Evolutionary conservation across 2,329 filamentous ascomycete species (phyloP).

Genomic region (Hypoxylon sp.): DNA sequence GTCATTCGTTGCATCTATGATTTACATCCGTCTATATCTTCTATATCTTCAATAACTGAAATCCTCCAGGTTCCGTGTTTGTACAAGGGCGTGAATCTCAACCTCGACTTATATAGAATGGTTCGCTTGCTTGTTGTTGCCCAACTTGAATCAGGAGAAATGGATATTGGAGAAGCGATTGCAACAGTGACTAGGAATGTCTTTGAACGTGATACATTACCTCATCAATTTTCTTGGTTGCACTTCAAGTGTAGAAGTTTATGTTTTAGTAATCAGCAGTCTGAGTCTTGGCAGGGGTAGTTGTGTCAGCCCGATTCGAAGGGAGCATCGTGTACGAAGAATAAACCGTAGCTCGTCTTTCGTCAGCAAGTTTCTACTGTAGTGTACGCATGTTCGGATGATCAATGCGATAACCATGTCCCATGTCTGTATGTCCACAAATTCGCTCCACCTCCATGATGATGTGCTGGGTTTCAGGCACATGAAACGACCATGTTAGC

Average conservation of each 20-base stretch:
- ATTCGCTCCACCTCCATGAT: constrained; percentile 31
- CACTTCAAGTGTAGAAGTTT: background rate
- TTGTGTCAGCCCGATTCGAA: constrained; percentile 5
- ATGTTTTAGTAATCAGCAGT: constrained; percentile 6
- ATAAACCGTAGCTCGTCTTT: background rate
- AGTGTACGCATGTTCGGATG: constrained; percentile 28
- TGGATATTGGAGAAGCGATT: constrained; percentile 26
- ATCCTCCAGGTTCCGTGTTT: background rate
- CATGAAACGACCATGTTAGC: constrained; percentile 47
- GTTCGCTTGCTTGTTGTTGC: constrained; percentile 16
- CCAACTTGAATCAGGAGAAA: constrained; percentile 29
- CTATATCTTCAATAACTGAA: background rate
- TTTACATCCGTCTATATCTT: background rate
- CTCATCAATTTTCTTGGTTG: constrained; percentile 9
- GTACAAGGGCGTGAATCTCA: constrained; percentile 12
- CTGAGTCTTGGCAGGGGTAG: constrained; percentile 4
- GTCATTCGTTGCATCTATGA: constrained; percentile 1
- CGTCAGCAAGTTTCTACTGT: constrained; percentile 1
- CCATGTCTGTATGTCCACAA: constrained; percentile 12
- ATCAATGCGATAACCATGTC: constrained; percentile 31
- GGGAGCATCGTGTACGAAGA: constrained; percentile 6
- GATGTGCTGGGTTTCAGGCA: constrained; percentile 46
- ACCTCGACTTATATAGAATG: constrained; percentile 7
- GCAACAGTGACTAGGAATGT: constrained; percentile 24
- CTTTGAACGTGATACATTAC: constrained; percentile 24